phyloP scores from a whole-genome alignment of 1,284 basidiomycete genomes.

The Entoloma clypeatum region DNA sequence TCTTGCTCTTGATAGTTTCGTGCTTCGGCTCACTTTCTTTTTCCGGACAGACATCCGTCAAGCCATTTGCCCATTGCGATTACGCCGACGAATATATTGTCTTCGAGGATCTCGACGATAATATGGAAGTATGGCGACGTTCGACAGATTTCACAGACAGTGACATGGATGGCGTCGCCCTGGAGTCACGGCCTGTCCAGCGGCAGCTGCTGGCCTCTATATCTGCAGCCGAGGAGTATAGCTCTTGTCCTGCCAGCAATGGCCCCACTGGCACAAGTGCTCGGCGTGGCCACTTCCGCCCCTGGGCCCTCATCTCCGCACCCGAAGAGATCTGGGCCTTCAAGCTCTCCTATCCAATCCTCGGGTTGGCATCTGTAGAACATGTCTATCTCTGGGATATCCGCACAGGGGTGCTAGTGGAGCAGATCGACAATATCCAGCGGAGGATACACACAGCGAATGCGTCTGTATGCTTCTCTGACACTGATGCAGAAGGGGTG shows the following conservation, averaged over 20 bases:
- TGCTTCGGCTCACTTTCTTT: background rate
- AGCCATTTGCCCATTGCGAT: slow-evolving; percentile 65
- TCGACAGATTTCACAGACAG: slow-evolving; percentile 23
- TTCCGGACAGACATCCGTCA: slow-evolving; percentile 45
- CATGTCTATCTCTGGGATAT: slow-evolving; percentile 61
- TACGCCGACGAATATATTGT: slow-evolving; percentile 69
- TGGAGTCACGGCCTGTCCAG: slow-evolving; percentile 33
- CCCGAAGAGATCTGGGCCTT: slow-evolving; percentile 52
- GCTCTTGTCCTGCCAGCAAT: background rate
- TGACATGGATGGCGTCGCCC: slow-evolving; percentile 18
- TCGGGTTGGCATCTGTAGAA: slow-evolving; percentile 43
- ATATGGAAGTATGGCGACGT: slow-evolving; percentile 68
- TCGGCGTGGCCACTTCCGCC: slow-evolving; percentile 47
- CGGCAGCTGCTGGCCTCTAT: slow-evolving; percentile 28
- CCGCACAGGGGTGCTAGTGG: slow-evolving; percentile 42
- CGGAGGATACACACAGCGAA: too few relatives aligned
- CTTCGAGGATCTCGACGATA: slow-evolving; percentile 54
- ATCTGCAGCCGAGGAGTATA: slow-evolving; percentile 3
- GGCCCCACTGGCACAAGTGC: background rate
- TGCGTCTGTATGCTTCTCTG: too few relatives aligned
- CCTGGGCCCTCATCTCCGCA: slow-evolving; percentile 49
- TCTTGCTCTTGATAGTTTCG: background rate
- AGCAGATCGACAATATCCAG: slow-evolving; percentile 63
- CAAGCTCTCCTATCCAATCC: slow-evolving; percentile 63
- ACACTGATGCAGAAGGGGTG: too few relatives aligned